A percentile compares a stretch with the other conserved stretches of the same genome.
These are phyloP conservation scores for Serendipita sp. DNA, from an alignment of 768 basidiomycete species.

Conservation along the genomic window DNA sequence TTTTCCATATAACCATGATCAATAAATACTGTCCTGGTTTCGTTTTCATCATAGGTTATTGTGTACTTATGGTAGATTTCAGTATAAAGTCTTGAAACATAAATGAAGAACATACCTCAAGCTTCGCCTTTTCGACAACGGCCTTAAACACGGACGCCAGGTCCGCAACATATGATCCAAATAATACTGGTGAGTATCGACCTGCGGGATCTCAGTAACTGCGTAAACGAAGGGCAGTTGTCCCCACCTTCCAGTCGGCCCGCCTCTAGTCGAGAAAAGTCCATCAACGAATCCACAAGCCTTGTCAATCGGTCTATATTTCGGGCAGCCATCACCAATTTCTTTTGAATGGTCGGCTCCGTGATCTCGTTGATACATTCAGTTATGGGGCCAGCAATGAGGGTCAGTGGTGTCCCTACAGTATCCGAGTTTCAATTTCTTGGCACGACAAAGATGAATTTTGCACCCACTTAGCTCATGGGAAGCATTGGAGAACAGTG, in stretches of 20 bases:
- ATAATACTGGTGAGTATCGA: conserved; percentile 17
- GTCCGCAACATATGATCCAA: conserved; percentile 19
- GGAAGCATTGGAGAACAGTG: conserved; percentile 16
- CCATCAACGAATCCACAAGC: conserved; percentile 24
- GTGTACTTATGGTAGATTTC: conserved; percentile 11
- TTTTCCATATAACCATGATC: conserved; percentile 18
- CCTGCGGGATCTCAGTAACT: conserved; percentile 12
- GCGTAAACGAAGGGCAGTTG: background rate
- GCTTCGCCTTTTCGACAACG: conserved; percentile 18
- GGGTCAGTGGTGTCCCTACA: conserved; percentile 16
- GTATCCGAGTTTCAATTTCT: background rate
- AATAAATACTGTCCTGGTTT: conserved; percentile 15
- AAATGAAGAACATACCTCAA: background rate
- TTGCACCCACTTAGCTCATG: conserved; percentile 14
- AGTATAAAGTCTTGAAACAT: background rate
- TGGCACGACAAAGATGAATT: background rate
- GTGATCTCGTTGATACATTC: conserved; percentile 11
- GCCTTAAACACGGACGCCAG: conserved; percentile 21
- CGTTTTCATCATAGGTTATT: conserved; percentile 16
- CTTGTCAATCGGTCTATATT: conserved; percentile 21
- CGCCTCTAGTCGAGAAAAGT: conserved; percentile 23
- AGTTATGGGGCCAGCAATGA: conserved; percentile 16
- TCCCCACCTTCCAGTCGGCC: conserved; percentile 13
- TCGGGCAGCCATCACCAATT: conserved; percentile 13
- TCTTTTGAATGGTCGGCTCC: conserved; percentile 12